Conservation (phyloP, 306 rosid genomes). For the Prosopis cineraria region DNA sequence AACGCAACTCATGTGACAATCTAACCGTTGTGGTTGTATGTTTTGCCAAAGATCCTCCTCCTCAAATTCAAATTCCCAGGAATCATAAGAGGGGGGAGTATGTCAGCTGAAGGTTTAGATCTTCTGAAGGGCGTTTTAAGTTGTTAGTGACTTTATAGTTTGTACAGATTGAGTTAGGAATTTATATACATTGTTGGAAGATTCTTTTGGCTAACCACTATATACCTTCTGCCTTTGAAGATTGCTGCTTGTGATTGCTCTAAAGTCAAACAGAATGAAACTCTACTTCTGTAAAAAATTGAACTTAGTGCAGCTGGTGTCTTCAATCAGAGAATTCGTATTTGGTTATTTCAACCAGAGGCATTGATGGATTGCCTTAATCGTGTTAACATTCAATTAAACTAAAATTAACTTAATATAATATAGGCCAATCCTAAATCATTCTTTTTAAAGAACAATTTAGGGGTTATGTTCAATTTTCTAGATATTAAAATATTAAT, state of each 20-base stretch:
- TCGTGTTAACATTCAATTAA: too few species aligned
- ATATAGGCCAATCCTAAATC: too few species aligned
- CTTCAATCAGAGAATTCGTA: constrained; percentile 28
- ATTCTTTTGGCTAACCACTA: constrained; percentile 40
- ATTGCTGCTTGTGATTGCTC: constrained; percentile 33
- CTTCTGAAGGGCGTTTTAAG: constrained; percentile 71
- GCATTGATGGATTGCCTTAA: too few species aligned
- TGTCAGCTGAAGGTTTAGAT: constrained; percentile 75
- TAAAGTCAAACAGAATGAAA: constrained; percentile 24
- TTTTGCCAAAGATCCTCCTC: constrained; percentile 65
- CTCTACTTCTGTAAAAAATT: constrained; percentile 7
- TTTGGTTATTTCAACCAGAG: constrained; percentile 1
- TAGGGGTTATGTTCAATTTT: too few species aligned
- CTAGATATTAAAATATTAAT: too few species aligned
- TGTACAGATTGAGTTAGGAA: constrained; percentile 40
- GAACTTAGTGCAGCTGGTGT: constrained; percentile 26
- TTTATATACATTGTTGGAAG: constrained; percentile 29
- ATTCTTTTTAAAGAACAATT: too few species aligned
- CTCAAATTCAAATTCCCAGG: constrained; percentile 57
- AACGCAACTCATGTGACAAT: constrained; percentile 67
- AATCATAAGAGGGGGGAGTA: constrained; percentile 69
- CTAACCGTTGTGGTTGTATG: constrained; percentile 67
- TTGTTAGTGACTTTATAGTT: neutral
- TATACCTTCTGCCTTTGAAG: neutral
- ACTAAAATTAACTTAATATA: too few species aligned